These are phyloP conservation scores for Xylariaceae sp. DNA, from an alignment of 2,329 filamentous ascomycete genomes.

Conservation along the genomic window DNA sequence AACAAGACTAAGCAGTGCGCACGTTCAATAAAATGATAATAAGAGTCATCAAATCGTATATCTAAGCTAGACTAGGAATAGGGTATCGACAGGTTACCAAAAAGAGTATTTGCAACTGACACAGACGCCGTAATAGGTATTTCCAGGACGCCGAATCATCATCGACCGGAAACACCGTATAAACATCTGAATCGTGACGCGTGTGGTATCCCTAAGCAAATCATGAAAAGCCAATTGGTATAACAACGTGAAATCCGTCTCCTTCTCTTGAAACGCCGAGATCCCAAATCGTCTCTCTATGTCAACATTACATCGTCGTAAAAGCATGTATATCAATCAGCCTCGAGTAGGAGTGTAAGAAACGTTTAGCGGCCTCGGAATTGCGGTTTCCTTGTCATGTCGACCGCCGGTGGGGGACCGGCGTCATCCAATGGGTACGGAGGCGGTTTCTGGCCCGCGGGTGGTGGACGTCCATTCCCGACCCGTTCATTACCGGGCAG, in stretches of 20 bases:
- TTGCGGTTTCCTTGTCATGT: constrained; percentile 82
- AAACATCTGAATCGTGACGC: constrained; percentile 7
- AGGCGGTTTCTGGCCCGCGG: constrained; percentile 38
- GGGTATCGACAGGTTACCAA: constrained; percentile 15
- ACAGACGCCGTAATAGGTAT: too few species aligned
- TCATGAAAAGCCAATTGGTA: constrained; percentile 7
- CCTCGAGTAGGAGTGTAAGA: neutral
- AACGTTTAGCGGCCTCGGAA: constrained; percentile 50
- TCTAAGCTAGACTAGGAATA: constrained; percentile 2
- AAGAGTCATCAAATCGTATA: constrained; percentile 9
- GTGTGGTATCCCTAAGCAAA: neutral
- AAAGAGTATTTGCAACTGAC: too few species aligned
- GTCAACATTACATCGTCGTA: neutral
- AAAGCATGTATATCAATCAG: neutral
- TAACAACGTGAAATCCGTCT: neutral
- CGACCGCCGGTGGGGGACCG: constrained; percentile 78
- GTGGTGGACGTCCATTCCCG: constrained; percentile 34
- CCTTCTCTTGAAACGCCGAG: constrained; percentile 2
- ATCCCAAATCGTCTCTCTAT: constrained; percentile 7
- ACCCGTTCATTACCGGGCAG: constrained; percentile 51
- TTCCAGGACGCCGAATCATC: too few species aligned
- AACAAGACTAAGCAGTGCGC: neutral
- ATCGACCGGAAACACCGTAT: neutral
- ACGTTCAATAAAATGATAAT: constrained; percentile 2
- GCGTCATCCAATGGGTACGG: constrained; percentile 81